These are phyloP conservation scores for Aphanomyces stellatus DNA, from an alignment of 352 stramenopile genomes.

Conservation along the genomic window DNA sequence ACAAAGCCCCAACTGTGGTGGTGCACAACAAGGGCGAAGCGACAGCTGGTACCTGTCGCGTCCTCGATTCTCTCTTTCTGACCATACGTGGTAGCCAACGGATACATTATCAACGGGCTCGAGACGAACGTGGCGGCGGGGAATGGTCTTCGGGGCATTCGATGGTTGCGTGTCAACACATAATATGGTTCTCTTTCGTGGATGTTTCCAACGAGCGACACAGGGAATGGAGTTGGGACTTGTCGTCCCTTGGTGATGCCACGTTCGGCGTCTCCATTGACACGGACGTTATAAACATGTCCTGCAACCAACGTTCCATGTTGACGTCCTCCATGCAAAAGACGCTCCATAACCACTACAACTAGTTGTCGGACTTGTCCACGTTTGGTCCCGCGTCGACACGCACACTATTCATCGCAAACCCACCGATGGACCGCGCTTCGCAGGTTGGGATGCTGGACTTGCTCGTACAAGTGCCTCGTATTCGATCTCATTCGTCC, in stretches of 20 bases:
- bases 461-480: too few species aligned
- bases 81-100: slow-evolving; percentile 27
- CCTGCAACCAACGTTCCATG: too few species aligned
- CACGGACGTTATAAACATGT: too few species aligned
- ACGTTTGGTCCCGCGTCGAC: too few species aligned
- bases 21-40: slow-evolving; percentile 67
- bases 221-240: not conserved
- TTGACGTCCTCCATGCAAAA: too few species aligned
- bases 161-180: slow-evolving; percentile 72
- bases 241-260: too few species aligned
- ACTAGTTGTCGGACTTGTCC: not conserved
- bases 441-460: too few species aligned
- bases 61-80: not conserved
- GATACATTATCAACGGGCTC: slow-evolving; percentile 78
- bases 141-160: slow-evolving; percentile 68
- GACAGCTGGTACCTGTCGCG: slow-evolving; percentile 34
- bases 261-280: too few species aligned
- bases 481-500: too few species aligned
- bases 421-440: too few species aligned
- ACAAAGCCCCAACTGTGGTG: slow-evolving; percentile 60
- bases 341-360: not conserved
- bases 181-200: slow-evolving; percentile 25
- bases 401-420: too few species aligned
- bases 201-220: not conserved
- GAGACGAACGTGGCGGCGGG: slow-evolving; percentile 77